phyloP scores from a whole-genome alignment of 1,284 basidiomycete genomes.

The Trichosporon sp. region DNA sequence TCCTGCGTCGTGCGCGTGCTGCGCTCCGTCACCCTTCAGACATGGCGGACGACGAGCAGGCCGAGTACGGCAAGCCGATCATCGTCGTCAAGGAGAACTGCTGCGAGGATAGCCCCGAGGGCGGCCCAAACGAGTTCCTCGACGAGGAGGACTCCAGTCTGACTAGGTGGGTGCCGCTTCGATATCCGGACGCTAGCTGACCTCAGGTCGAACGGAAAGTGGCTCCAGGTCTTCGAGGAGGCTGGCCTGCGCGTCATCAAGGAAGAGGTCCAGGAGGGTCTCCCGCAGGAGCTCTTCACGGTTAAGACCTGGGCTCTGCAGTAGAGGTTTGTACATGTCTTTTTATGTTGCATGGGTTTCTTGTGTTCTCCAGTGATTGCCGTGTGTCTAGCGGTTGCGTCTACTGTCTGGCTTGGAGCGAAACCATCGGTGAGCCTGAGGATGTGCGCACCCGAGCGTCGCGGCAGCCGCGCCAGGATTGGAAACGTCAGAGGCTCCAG shows the following conservation, averaged over 20 bases:
- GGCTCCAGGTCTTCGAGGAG: conserved; percentile 66
- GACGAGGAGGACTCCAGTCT: conserved; percentile 84
- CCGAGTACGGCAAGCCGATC: conserved; percentile 46
- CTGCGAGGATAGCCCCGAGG: conserved; percentile 60
- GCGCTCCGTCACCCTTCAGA: conserved; percentile 17
- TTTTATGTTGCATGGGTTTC: not conserved
- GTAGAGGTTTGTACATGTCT: not conserved
- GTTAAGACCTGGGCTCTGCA: conserved; percentile 66
- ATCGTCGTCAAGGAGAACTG: conserved; percentile 90
- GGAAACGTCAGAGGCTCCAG: too few relatives aligned
- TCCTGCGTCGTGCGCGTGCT: conserved; percentile 62
- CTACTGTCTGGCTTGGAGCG: too few relatives aligned
- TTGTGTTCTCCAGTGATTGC: too few relatives aligned
- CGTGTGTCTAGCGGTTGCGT: too few relatives aligned
- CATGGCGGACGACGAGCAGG: conserved; percentile 11
- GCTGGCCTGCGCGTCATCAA: conserved; percentile 65
- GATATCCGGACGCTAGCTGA: not conserved
- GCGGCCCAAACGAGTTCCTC: conserved; percentile 56
- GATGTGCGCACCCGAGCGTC: too few relatives aligned
- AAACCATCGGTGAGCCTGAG: too few relatives aligned
- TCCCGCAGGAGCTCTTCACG: conserved; percentile 70
- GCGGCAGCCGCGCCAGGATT: too few relatives aligned
- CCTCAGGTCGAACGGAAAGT: conserved; percentile 71
- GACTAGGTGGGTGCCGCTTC: conserved; percentile 58
- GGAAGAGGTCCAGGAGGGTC: conserved; percentile 64